Percentiles rank a stretch among this genome's conserved stretches.
Evolutionary conservation across 2,329 filamentous ascomycete genomes (phyloP).

Genomic region (Blastomyces parvus): DNA sequence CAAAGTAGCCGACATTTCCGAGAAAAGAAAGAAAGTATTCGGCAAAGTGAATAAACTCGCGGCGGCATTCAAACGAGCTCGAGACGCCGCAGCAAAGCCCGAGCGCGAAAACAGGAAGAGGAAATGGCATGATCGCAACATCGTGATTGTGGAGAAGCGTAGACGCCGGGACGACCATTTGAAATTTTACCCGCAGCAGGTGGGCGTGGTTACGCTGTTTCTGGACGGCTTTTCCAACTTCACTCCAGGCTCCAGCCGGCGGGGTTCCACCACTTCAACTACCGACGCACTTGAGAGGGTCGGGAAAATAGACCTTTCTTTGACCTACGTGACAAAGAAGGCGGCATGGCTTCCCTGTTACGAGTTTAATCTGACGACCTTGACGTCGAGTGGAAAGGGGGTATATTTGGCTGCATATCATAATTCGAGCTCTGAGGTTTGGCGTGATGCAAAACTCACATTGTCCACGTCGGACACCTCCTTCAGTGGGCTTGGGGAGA

Average conservation of each 20-base stretch:
- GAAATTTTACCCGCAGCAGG: conserved; percentile 30
- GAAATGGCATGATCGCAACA: conserved; percentile 21
- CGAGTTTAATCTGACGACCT: conserved; percentile 52
- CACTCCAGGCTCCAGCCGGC: conserved; percentile 23
- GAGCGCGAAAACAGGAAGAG: conserved; percentile 22
- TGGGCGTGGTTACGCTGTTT: conserved; percentile 29
- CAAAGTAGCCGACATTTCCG: conserved; percentile 20
- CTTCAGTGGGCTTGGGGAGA: conserved; percentile 47
- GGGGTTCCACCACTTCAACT: conserved; percentile 22
- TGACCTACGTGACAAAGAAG: conserved; percentile 51
- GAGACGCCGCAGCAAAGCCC: conserved; percentile 20
- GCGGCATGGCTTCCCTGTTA: conserved; percentile 55
- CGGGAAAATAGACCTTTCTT: conserved; percentile 30
- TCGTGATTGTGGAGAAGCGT: conserved; percentile 25
- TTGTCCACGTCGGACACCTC: conserved; percentile 56
- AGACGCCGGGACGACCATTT: conserved; percentile 25
- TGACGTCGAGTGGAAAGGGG: conserved; percentile 43
- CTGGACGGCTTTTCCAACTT: conserved; percentile 26
- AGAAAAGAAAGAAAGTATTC: conserved; percentile 21
- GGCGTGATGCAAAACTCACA: conserved; percentile 50
- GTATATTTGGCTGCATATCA: conserved; percentile 54
- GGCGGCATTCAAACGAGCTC: conserved; percentile 14
- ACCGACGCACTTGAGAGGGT: conserved; percentile 15
- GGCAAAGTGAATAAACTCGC: conserved; percentile 19
- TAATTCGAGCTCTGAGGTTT: conserved; percentile 55